Base-by-base conservation (phyloP, 495 filamentous ascomycete genomes). In the Aspergillus avenaceus region DNA sequence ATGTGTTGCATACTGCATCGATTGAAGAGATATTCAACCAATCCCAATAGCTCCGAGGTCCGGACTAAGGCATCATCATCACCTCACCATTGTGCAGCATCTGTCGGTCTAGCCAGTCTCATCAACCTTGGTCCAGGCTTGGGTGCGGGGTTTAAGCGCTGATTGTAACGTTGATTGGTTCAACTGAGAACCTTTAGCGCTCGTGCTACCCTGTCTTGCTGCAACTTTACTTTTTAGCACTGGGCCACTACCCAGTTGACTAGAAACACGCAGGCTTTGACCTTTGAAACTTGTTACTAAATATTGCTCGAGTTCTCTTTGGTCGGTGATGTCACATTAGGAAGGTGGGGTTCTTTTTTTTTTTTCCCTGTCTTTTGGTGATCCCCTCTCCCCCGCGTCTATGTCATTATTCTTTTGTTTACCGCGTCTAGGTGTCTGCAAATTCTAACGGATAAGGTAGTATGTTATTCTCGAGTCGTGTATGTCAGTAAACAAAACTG, bases 81-180 rank as follows among this genome's bases (percentile, higher is more conserved):
- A 38, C 16, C 14, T 38, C 16, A 8, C n/a, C n/a, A 38, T 9
- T 32, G n/a, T n/a, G n/a, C n/a, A n/a, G 32, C 8, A 37, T 38
- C 16, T 38, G 18, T 38, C 34, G 34, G 34, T 38, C 34, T 38
- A 18, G 16, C 34, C 34, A 52, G 16, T 38, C 34, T 6, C 34
- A 38, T 38, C n/a, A 38, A 18, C n/a, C 31, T 40, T 42, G 29
- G 51, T 22, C 26, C 41, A 5, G 16, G 13, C n/a, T n/a, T 38
- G 24, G 31, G 53, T 56, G 57, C 57, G 57, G 57, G 57, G 57
- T 56, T 50, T 16, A 7, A 21, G 21, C 18, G 23, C 34, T 41
- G 24, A 28, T 45, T 32, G 5, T 22, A 5, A 8, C 31, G 31
- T n/a, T 56, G 25, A 60, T 60, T 56, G 53, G 57, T 24, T 41